A percentile compares a stretch with the other conserved stretches of the same genome.
Conservation (phyloP, 148 eudicot species). For the Gaultheria prostrata region DNA sequence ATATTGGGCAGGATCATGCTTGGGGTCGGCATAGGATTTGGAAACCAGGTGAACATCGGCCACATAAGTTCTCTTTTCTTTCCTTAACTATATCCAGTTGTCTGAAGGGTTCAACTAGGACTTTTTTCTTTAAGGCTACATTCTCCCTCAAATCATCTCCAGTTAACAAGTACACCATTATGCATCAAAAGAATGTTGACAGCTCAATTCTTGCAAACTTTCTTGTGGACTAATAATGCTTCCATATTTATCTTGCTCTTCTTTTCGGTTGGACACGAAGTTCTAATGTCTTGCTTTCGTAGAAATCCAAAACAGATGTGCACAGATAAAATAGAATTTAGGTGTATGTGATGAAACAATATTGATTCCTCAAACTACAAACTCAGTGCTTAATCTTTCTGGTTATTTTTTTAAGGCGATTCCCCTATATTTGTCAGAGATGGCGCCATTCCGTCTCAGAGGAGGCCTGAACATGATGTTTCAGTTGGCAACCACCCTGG, state of each 20-base stretch:
- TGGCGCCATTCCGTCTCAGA: constrained; percentile 79
- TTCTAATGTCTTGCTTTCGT: neutral
- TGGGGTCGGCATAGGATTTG: constrained; percentile 91
- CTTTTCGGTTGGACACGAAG: neutral
- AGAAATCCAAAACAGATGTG: neutral
- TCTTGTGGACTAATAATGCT: neutral
- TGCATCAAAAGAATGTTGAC: neutral
- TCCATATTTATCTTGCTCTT: neutral
- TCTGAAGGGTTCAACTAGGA: neutral
- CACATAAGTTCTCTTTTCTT: neutral
- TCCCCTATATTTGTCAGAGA: constrained; percentile 71
- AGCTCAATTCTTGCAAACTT: neutral
- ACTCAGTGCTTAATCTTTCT: neutral
- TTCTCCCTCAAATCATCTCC: neutral
- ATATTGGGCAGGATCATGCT: constrained; percentile 84
- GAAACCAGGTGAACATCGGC: constrained; percentile 58
- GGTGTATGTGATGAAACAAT: neutral
- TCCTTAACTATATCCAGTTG: neutral
- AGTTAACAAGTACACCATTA: neutral
- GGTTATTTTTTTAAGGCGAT: constrained; percentile 47
- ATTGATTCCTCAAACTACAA: neutral
- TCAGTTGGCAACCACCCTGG: constrained; percentile 78
- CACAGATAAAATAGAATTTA: neutral
- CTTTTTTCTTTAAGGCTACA: neutral
- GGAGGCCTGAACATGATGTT: constrained; percentile 87